phyloP scores from a whole-genome alignment of 192 early-diverging fungal species.

The Chytriomyces confervae region DNA sequence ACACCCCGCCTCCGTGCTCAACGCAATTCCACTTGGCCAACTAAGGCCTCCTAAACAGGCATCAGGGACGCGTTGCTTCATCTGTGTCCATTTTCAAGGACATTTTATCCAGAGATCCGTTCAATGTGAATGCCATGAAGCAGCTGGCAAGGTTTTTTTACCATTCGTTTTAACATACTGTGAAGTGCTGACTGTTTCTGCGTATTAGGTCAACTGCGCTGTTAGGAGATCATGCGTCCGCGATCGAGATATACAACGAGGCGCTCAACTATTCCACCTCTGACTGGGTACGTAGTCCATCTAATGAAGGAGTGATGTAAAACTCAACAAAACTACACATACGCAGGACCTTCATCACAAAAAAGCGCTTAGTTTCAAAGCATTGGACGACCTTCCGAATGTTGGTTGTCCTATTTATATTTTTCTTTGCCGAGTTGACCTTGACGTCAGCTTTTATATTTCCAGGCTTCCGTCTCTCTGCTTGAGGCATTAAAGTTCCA shows the following conservation, averaged over 20 bases:
- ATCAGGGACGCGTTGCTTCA: no score
- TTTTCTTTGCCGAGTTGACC: background rate
- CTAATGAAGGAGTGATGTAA: background rate
- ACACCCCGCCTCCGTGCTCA: no score
- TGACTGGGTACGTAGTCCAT: background rate
- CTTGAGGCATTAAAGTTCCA: background rate
- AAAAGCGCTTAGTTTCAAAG: background rate
- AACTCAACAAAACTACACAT: background rate
- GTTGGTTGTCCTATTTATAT: background rate
- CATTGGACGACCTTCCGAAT: background rate
- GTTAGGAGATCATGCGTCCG: background rate
- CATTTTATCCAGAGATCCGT: background rate
- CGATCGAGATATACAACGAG: background rate
- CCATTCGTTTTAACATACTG: background rate
- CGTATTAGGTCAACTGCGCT: background rate
- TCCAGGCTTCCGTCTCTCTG: background rate
- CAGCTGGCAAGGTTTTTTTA: conserved; percentile 3
- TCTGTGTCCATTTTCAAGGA: background rate
- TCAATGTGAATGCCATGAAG: background rate
- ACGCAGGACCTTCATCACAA: background rate
- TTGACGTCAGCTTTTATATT: background rate
- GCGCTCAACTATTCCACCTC: background rate
- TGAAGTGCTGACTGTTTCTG: background rate
- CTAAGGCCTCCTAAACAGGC: no score
- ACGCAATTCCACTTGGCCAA: no score